A percentile compares a stretch with the other conserved stretches of the same genome.
These are phyloP conservation scores for Backusella mclennaniae DNA, from an alignment of 192 early-diverging fungal species.

Conservation along the genomic window DNA sequence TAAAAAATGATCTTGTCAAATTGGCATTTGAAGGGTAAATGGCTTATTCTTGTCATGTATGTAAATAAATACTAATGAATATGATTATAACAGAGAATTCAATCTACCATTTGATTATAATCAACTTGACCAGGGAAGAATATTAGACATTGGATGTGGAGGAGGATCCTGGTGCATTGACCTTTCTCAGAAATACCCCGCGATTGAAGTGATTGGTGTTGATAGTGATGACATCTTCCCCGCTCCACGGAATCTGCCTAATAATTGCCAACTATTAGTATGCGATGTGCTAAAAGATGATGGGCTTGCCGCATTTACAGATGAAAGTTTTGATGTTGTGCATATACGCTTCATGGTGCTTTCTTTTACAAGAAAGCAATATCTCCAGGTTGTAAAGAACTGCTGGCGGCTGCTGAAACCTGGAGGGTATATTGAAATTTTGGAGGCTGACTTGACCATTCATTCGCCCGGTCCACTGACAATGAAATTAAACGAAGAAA, in stretches of 20 bases:
- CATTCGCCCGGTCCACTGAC: conserved; percentile 30
- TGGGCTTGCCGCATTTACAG: conserved; percentile 20
- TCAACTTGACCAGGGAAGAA: conserved; percentile 5
- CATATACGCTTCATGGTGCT: conserved; percentile 34
- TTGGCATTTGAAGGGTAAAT: conserved; percentile 37
- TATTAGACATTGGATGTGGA: conserved; percentile 37
- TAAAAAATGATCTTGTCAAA: conserved; percentile 38
- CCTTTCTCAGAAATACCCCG: conserved; percentile 24
- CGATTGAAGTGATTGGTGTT: conserved; percentile 29
- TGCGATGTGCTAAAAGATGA: conserved; percentile 22
- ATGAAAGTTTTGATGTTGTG: conserved; percentile 34
- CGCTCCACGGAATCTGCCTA: conserved; percentile 19
- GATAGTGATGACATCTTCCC: conserved; percentile 31
- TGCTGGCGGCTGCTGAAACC: conserved; percentile 31
- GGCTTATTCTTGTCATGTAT: neutral
- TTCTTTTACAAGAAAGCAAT: conserved; percentile 32
- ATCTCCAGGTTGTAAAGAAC: conserved; percentile 22
- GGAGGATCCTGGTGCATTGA: conserved; percentile 38
- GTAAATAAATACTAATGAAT: neutral
- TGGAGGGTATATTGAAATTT: conserved; percentile 32
- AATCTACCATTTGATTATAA: conserved; percentile 18
- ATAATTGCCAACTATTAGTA: conserved; percentile 27
- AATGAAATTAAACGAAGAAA: conserved; percentile 21
- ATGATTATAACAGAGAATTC: conserved; percentile 22
- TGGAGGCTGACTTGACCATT: conserved; percentile 32